These are phyloP conservation scores for Geotrichum bryndzae DNA, from an alignment of 1,139 yeast genomes.

Conservation along the genomic window DNA sequence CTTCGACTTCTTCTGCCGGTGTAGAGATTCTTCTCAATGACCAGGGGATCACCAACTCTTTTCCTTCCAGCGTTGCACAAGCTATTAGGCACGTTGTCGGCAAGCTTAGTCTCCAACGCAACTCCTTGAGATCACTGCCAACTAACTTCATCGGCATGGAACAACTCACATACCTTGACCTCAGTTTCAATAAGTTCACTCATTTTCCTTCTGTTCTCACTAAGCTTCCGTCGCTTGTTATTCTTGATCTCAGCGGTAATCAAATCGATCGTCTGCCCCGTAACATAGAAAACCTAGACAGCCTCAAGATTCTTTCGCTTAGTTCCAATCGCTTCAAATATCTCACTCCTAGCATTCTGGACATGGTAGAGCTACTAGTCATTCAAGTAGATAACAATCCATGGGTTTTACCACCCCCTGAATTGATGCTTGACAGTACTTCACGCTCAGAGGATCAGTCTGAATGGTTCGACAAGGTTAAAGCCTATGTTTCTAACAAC, in stretches of 20 bases:
- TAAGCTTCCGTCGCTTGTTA: slow-evolving; percentile 47
- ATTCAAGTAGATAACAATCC: slow-evolving; percentile 72
- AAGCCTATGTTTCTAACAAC: slow-evolving; percentile 37
- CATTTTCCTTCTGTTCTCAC: slow-evolving; percentile 47
- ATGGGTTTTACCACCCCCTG: slow-evolving; percentile 46
- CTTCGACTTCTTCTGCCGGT: slow-evolving; percentile 1
- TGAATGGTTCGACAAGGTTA: slow-evolving; percentile 54
- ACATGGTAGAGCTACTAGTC: slow-evolving; percentile 48
- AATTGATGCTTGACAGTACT: slow-evolving; percentile 33
- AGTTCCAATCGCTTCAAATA: slow-evolving; percentile 55
- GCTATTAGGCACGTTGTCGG: slow-evolving; percentile 42
- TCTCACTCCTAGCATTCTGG: slow-evolving; percentile 53
- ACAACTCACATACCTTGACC: slow-evolving; percentile 55
- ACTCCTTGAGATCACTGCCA: slow-evolving; percentile 47
- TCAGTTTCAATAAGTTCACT: slow-evolving; percentile 53
- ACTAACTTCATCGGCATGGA: slow-evolving; percentile 43
- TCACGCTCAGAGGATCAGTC: slow-evolving; percentile 39
- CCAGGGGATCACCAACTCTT: slow-evolving; percentile 30
- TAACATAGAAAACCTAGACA: slow-evolving; percentile 39
- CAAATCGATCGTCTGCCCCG: slow-evolving; percentile 43
- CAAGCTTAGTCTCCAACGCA: slow-evolving; percentile 50
- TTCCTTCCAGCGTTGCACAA: slow-evolving; percentile 40
- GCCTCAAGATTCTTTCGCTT: slow-evolving; percentile 48
- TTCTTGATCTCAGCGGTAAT: slow-evolving; percentile 63
- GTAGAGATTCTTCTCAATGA: slow-evolving; percentile 32